Base-by-base conservation (phyloP, 108 stramenopile species). In the Fragilariopsis cylindrus region DNA sequence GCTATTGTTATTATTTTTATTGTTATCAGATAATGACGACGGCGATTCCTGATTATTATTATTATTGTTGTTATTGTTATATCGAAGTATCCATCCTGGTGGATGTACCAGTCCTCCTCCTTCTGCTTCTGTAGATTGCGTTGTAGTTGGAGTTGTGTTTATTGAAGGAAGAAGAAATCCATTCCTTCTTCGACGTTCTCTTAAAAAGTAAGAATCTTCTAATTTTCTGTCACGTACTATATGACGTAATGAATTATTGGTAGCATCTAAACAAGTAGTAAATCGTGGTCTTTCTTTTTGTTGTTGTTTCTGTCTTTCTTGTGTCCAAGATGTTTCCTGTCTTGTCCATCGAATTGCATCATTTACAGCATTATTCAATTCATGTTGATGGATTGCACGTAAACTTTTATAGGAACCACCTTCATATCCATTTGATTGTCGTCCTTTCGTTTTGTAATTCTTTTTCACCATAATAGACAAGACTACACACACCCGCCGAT, bases 121-220 rank as follows among this genome's bases (percentile, higher is more conserved):
- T 41, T 2, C 12, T 21, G n/a, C 58, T 40, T 21, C 19, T 4
- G 58, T 21, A 18, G 21, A 1, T 0, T 13, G n/a, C n/a, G n/a
- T n/a, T 7, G 8, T 2, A 21, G 3, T 40, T n/a, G 39, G 44
- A 1, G 9, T 47, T 8, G 12, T 5, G 0, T 0, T 41, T 18
- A 2, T 12, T 1, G 30, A n/a, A 19, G 58, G 13, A 12, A 65
- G 74, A 49, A 76, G 55, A 65, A 65, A 77, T 46, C 76, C 76
- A 50, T 44, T 62, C 5, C 76, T 60, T 6, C 76, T 60, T 30
- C 42, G 60, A 5, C 76, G 76, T 65, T 77, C 76, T 43, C 76
- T 60, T 0, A 77, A 46, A 47, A 71, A 45, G 5, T 53, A 15
- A 39, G 58, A 16, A 30, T 30, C 5, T 30, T 11, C 58, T 11